Evolutionary conservation across 345 rosid species (phyloP), one percentile per base, ranked within the genome.

Genomic region (Gossypium stocksii): DNA sequence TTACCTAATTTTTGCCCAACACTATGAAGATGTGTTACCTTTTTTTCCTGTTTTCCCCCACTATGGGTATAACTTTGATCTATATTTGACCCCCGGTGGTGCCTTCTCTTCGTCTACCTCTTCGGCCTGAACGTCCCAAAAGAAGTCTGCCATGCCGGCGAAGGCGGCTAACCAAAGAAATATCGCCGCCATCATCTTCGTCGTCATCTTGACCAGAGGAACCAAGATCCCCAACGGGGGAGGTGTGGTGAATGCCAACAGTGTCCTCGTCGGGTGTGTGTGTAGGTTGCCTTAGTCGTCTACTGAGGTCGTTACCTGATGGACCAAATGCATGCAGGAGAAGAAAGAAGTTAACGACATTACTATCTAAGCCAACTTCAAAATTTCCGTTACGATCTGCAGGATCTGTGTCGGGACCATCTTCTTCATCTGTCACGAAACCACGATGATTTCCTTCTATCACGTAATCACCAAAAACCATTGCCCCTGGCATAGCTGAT

Each of bases 401-500:
- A 23, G 66, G 78, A 69, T 82, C 85, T 62, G 77, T 67, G 70
- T 80, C 87, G 17, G 72, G 80, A 64, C 74, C 84, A 63, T 77
- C 87, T 49, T 71, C 85, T 53, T 80, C 94, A 23, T 85, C 90
- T 46, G 83, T 70, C 53, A 87, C 89, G 22, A 84, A 84, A 27
- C 88, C 87, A 25, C 78, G 66, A 66, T 79, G 81, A 64, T 84
- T 87, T 23, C 92, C 89, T 82, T 90, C 97, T 68, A 94, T 87
- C 34, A 89, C 93, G 66, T 90, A 91, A 79, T 92, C 98, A 25
- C 95, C 97, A 38, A 88, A 79, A 71, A 94, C 93, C 93, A 89
- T 77, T 44, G 97, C 86, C 54, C 97, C 97, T 6, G 97, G 93
- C 92, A 91, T 92, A 38, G 95, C 79, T 10, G 98, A 93, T 79